Evolutionary conservation across 176 grass and related monocot genomes (phyloP).

Genomic region (maize (Zea mays)): Zm-B73-REFERENCE-NAM-5.0 NC_050101.1:28898501-28899000

Average conservation of each 20-base stretch:
- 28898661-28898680: background rate
- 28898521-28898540: slow-evolving; percentile 4
- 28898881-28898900: slow-evolving; percentile 87
- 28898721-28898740: too few relatives aligned
- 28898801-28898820: slow-evolving; percentile 89
- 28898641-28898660: background rate
- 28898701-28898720: background rate
- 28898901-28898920: slow-evolving; percentile 60
- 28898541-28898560: background rate
- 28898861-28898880: slow-evolving; percentile 97
- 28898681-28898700: background rate
- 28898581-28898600: too few relatives aligned
- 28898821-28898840: slow-evolving; percentile 71
- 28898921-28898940: slow-evolving; percentile 73
- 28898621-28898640: background rate
- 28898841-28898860: slow-evolving; percentile 84
- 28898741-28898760: too few relatives aligned
- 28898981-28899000: slow-evolving; percentile 57
- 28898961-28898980: slow-evolving; percentile 24
- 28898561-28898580: background rate
- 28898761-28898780: too few relatives aligned
- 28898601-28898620: background rate
- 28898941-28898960: slow-evolving; percentile 57
- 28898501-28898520: slow-evolving; percentile 28
- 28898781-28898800: background rate